Evolutionary conservation across 2,329 filamentous ascomycete species (phyloP), one percentile per base, ranked within the genome.

Genomic region (Phymatotrichopsis omnivora): DNA sequence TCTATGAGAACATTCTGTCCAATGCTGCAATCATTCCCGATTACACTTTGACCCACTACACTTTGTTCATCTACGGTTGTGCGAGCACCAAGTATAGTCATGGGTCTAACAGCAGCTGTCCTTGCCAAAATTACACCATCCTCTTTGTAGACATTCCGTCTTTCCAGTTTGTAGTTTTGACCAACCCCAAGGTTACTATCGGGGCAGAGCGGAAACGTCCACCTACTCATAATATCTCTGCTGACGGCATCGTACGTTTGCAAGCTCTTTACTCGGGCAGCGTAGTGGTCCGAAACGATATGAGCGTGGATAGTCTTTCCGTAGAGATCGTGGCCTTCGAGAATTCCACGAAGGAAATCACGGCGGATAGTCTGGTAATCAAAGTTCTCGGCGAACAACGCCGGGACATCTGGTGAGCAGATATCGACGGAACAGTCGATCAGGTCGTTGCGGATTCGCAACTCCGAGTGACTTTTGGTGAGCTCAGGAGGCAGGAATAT

Each of bases 391-490:
- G 86, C 91, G 85, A 91, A 98, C 46, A 96, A 68, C 6, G 87
- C 87, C 32, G 96, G 73, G 7, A 95, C 87, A 60, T 96, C 91
- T 0, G 89, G 87, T 1, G 91, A 96, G 65, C 89, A 96, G 54
- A 98, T 96, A 62, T 98, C 91, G 59, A 98, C 91, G 41, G 85
- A 83, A 57, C 85, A 87, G 63, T 98, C 91, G 51, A 96, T 82
- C 47, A 98, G 68, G 64, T 98, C 89, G 53, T 82, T 76, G 29
- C 87, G 78, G 16, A 95, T 71, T 57, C 93, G 85, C 39, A 94
- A 74, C 61, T 93, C 84, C 5, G 74, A 70, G 55, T 82, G 72
- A 37, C 76, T 72, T 41, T 80, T 76, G 14, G 94, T 68, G n/a
- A 94, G 69, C 28, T 85, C 79, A 2, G 83, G 74, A 58, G 95